A percentile compares a stretch with the other conserved stretches of the same genome.
phyloP scores from a whole-genome alignment of 2,329 filamentous ascomycete genomes.

The Alternaria brassicicola region DNA sequence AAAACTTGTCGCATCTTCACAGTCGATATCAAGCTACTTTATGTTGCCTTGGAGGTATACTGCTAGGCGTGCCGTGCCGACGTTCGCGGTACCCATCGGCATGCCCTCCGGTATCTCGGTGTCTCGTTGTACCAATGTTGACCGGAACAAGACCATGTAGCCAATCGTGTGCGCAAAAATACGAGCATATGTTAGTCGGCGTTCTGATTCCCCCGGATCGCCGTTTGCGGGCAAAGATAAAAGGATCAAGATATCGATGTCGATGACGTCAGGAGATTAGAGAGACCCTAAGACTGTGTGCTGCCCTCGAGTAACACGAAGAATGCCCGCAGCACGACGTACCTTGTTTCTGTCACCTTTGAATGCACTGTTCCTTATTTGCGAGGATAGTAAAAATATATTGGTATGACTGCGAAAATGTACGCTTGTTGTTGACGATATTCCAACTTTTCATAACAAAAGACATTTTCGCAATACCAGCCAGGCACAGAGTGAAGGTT shows the following conservation, averaged over 20 bases:
- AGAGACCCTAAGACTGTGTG: background rate
- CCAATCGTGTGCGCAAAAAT: background rate
- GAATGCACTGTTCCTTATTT: background rate
- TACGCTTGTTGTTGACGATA: background rate
- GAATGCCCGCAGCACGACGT: background rate
- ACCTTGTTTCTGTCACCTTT: background rate
- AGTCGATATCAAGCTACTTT: background rate
- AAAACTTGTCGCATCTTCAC: background rate
- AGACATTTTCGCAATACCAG: background rate
- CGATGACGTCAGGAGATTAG: background rate
- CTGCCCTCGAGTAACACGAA: background rate
- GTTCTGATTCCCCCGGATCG: background rate
- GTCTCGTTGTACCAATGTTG: background rate
- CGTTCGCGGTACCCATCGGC: background rate
- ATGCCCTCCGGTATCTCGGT: background rate
- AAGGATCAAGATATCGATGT: background rate
- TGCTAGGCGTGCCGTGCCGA: background rate
- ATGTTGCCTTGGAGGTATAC: background rate
- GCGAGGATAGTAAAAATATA: background rate
- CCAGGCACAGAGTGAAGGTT: background rate
- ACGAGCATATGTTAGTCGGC: background rate
- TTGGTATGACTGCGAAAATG: background rate
- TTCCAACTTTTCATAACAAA: background rate
- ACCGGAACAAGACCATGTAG: background rate
- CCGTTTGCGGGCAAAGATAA: background rate